Evolutionary conservation across 306 rosid species (phyloP).

Genomic region (Purshia tridentata): DNA sequence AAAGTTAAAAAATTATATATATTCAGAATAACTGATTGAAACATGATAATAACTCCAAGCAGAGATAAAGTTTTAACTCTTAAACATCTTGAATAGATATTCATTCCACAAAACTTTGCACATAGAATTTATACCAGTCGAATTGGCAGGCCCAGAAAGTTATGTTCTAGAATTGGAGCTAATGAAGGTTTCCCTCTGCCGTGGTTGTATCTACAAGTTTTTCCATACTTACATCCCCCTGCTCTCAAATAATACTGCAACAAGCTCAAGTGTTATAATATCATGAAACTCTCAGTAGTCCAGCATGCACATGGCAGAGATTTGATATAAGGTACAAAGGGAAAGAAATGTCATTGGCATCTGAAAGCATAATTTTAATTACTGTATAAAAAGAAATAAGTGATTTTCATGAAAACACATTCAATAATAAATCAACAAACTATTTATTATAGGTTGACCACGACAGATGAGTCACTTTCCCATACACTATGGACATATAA

Average conservation of each 20-base stretch:
- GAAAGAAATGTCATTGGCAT: conserved; percentile 11
- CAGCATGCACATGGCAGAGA: conserved; percentile 8
- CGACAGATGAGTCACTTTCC: too few species aligned
- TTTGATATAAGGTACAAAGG: conserved; percentile 9
- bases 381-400: not conserved
- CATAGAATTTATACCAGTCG: conserved; percentile 57
- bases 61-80: not conserved
- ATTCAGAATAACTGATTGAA: not conserved
- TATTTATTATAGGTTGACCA: not conserved
- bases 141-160: conserved; percentile 88
- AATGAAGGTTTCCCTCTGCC: conserved; percentile 38
- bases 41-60: not conserved
- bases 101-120: conserved; percentile 2
- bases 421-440: not conserved
- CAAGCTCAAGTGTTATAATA: conserved; percentile 29
- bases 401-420: not conserved
- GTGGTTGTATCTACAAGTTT: conserved; percentile 82
- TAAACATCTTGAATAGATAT: not conserved
- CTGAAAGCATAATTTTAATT: conserved; percentile 9
- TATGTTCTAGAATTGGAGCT: conserved; percentile 50
- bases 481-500: not conserved
- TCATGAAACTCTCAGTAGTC: conserved; percentile 24
- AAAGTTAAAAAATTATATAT: conserved; percentile 13
- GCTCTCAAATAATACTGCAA: conserved; percentile 78
- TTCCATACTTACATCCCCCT: conserved; percentile 90